phyloP scores from a whole-genome alignment of 2,329 filamentous ascomycete genomes.

The Fusarium citri region DNA sequence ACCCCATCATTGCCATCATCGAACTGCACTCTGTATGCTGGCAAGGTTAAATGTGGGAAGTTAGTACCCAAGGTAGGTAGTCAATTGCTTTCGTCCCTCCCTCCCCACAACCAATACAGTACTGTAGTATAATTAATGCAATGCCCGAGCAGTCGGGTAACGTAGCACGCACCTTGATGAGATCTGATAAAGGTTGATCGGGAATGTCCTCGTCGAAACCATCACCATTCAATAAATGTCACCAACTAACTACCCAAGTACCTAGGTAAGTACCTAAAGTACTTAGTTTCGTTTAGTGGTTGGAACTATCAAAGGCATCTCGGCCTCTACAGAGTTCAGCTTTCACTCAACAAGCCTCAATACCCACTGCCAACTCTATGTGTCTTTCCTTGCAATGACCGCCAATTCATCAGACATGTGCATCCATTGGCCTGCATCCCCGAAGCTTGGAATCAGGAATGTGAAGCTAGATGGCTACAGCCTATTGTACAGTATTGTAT shows the following conservation, averaged over 20 bases:
- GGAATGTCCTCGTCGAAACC: neutral
- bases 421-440: slow-evolving; percentile 28
- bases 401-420: slow-evolving; percentile 16
- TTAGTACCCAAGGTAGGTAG: too few species aligned
- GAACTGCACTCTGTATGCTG: neutral
- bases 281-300: neutral
- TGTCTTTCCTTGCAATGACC: slow-evolving; percentile 6
- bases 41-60: neutral
- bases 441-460: slow-evolving; percentile 35
- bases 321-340: slow-evolving; percentile 22
- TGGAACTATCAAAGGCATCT: neutral
- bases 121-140: neutral
- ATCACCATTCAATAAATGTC: neutral
- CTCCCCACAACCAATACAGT: neutral
- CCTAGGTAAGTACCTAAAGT: too few species aligned
- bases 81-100: neutral
- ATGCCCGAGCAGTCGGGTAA: neutral
- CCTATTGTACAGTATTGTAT: neutral
- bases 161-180: neutral
- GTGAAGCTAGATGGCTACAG: slow-evolving; percentile 13
- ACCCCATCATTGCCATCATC: slow-evolving; percentile 23
- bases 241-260: neutral
- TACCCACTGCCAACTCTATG: neutral
- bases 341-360: slow-evolving; percentile 26
- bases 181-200: neutral